Conservation (phyloP, 2,329 filamentous ascomycete genomes). For the Beauveria scarabaeidicola region DNA sequence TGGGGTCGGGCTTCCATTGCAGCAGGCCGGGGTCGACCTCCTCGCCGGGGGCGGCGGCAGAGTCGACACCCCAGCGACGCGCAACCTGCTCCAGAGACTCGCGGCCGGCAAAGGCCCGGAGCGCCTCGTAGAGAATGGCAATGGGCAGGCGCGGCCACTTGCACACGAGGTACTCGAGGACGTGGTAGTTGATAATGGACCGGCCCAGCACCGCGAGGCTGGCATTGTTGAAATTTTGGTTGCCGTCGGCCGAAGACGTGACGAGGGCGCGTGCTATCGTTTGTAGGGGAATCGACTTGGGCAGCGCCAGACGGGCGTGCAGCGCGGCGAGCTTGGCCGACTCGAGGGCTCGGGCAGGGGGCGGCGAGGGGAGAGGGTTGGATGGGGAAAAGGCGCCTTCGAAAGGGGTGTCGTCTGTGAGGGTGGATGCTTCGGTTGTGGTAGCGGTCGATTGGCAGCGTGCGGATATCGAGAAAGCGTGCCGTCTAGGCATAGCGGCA, state of each 20-base stretch:
- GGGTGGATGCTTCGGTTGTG: constrained; percentile 18
- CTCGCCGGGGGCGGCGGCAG: constrained; percentile 73
- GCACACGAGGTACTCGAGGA: constrained; percentile 78
- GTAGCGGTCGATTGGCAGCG: constrained; percentile 27
- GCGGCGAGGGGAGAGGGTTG: constrained; percentile 58
- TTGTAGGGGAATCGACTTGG: constrained; percentile 72
- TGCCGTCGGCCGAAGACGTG: constrained; percentile 72
- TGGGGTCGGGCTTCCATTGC: constrained; percentile 57
- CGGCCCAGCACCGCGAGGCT: constrained; percentile 73
- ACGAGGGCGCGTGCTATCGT: constrained; percentile 81
- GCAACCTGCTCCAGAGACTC: constrained; percentile 66
- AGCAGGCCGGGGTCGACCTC: constrained; percentile 89
- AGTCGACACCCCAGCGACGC: constrained; percentile 84
- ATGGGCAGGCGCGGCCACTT: constrained; percentile 87
- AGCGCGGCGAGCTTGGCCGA: constrained; percentile 90
- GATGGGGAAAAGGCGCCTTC: constrained; percentile 14
- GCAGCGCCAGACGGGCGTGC: constrained; percentile 78
- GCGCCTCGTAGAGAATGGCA: constrained; percentile 75
- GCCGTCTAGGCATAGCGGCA: constrained; percentile 16
- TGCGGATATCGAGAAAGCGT: constrained; percentile 17
- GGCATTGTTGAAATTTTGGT: constrained; percentile 79
- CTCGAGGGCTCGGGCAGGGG: constrained; percentile 52
- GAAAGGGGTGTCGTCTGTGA: constrained; percentile 15
- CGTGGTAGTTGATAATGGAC: constrained; percentile 80
- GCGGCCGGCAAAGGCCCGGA: constrained; percentile 74